Evolutionary conservation across 2,329 filamentous ascomycete species (phyloP).

Genomic region (Hypocreales sp.): DNA sequence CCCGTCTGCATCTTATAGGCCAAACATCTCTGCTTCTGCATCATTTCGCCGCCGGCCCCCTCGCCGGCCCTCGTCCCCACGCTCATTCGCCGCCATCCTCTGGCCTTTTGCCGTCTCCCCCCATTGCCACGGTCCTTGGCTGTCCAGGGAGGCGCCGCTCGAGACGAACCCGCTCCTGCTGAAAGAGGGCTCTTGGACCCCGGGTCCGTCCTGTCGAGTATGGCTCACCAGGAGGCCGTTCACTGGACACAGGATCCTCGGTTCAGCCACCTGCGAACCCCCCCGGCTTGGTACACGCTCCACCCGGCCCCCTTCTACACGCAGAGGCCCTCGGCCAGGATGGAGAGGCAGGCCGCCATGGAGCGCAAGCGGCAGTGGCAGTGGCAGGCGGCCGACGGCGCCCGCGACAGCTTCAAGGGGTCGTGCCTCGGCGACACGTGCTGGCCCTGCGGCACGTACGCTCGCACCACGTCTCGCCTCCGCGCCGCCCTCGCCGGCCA

Average conservation of each 20-base stretch:
- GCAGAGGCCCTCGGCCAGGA: conserved; percentile 4
- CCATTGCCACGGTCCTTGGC: too few relatives aligned
- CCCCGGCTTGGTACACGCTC: conserved; percentile 6
- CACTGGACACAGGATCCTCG: conserved; percentile 7
- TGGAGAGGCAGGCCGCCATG: conserved; percentile 7
- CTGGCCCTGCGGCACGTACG: conserved; percentile 13
- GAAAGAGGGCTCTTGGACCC: neutral
- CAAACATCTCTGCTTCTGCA: conserved; percentile 2
- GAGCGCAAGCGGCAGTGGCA: conserved; percentile 6
- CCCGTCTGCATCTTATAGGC: conserved; percentile 1
- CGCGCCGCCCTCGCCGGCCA: conserved; percentile 7
- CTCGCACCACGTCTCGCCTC: conserved; percentile 11
- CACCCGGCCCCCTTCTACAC: conserved; percentile 3
- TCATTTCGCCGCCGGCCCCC: conserved; percentile 1
- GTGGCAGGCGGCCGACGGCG: conserved; percentile 4
- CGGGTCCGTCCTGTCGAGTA: conserved; percentile 6
- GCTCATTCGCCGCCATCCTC: neutral
- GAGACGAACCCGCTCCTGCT: too few relatives aligned
- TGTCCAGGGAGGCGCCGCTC: too few relatives aligned
- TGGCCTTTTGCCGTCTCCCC: too few relatives aligned
- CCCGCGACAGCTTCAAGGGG: conserved; percentile 1
- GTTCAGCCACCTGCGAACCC: conserved; percentile 4
- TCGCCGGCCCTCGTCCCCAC: neutral
- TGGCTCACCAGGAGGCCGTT: conserved; percentile 8
- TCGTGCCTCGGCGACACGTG: conserved; percentile 4